Evolutionary conservation across 2,329 filamentous ascomycete genomes (phyloP), one percentile per base, ranked within the genome.

Genomic region (Saccharata proteae): DNA sequence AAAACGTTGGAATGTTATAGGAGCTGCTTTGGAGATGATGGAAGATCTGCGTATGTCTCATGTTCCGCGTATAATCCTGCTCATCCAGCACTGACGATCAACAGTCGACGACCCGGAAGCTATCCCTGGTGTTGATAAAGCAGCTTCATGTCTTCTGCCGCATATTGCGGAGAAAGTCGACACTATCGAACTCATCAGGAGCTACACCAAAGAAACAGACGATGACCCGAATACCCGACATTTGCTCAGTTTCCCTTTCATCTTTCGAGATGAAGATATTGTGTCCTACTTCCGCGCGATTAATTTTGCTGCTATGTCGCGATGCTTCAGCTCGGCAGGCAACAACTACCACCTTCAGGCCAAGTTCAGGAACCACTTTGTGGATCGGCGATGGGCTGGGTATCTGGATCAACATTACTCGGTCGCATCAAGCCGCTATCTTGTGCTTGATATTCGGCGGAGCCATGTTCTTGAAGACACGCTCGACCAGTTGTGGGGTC

Each of bases 401-500:
- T 36, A 36, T 13, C 23, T 36, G 5, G 24, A 32, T 11, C 21
- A 36, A 3, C 23, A 36, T 6, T 36, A 36, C 16, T 11, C 28
- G 5, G 16, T 27, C 6, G 34, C 35, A 6, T 37, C 30, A 7
- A 37, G 18, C 15, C 51, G 57, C 27, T 61, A 62, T 34, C 45
- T 66, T 1, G 47, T 62, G 4, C 38, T 67, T 6, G 54, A 58
- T 28, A 53, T 66, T n/a, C 56, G 54, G 20, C 52, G 64, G 25
- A 47, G 54, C 4, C 38, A 55, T 18, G 40, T 59, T 4, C 43
- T 66, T 1, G 48, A 53, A 30, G 57, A 64, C 29, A 54, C 61
- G 0, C 78, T 94, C 39, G 77, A 94, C 51, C 84, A 94, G 49
- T 64, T 98, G 2, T 94, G 88, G 83, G 74, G 82, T 32, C 72